A percentile compares a stretch with the other conserved stretches of the same genome.
Evolutionary conservation across 2,329 filamentous ascomycete genomes (phyloP).

Genomic region (Aurifilum marmelostoma): DNA sequence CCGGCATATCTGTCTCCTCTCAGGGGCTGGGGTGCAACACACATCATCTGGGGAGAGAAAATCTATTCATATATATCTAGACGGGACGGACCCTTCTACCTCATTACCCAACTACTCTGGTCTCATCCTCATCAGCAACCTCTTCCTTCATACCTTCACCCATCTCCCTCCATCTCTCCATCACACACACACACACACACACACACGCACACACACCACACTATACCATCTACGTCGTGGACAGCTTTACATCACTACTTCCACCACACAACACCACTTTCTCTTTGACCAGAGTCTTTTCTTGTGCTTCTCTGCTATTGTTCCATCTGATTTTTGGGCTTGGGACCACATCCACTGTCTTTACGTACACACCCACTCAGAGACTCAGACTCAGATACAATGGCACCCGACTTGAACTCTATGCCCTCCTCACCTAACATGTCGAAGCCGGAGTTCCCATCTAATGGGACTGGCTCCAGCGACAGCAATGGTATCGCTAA

Average conservation of each 20-base stretch:
- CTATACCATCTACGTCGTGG: neutral
- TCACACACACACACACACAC: neutral
- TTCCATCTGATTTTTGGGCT: conserved; percentile 15
- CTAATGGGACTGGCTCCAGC: conserved; percentile 19
- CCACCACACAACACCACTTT: neutral
- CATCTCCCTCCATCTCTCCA: neutral
- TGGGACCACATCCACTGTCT: conserved; percentile 17
- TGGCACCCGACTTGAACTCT: conserved; percentile 77
- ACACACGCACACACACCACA: neutral
- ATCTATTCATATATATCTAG: conserved; percentile 26
- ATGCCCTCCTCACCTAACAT: conserved; percentile 57
- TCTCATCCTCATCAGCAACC: neutral
- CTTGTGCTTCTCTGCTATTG: conserved; percentile 7
- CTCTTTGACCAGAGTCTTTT: neutral
- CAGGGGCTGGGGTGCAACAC: conserved; percentile 14
- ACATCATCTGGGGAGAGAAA: neutral
- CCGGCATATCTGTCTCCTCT: neutral
- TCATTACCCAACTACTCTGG: neutral
- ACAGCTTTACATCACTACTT: conserved; percentile 5
- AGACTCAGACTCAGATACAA: conserved; percentile 38
- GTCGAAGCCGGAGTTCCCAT: conserved; percentile 15
- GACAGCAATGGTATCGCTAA: conserved; percentile 34
- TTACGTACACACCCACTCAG: conserved; percentile 20
- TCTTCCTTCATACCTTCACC: neutral
- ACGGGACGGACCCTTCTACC: conserved; percentile 18